A percentile compares a stretch with the other conserved stretches of the same genome.
Conservation (phyloP, 208 protist genomes). For the Trypanosoma boissoni region DNA sequence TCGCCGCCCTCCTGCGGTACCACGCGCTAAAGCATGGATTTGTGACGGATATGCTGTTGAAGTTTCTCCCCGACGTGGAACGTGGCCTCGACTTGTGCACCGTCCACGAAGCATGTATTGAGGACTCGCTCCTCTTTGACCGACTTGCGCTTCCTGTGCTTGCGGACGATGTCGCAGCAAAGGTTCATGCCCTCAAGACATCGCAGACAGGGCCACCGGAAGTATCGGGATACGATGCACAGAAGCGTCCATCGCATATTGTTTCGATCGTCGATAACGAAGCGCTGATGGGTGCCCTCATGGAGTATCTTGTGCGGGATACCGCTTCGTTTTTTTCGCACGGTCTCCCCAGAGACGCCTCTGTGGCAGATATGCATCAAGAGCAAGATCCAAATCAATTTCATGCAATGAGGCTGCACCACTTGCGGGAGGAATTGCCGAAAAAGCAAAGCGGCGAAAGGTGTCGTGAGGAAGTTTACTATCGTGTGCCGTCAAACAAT, state of each 20-base stretch:
- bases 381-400: no score
- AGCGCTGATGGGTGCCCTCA: not conserved
- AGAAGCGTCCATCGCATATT: not conserved
- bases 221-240: not conserved
- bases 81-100: constrained; percentile 4
- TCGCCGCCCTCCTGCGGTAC: constrained; percentile 21
- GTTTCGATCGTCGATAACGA: not conserved
- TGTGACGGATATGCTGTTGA: constrained; percentile 19
- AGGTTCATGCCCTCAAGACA: constrained; percentile 8
- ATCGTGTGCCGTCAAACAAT: no score
- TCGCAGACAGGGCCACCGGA: not conserved
- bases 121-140: constrained; percentile 17
- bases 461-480: no score
- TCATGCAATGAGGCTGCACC: no score
- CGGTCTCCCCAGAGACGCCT: not conserved
- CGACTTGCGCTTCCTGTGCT: constrained; percentile 15
- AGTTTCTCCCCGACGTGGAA: constrained; percentile 24
- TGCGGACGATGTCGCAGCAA: constrained; percentile 18
- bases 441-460: no score
- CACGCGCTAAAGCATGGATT: constrained; percentile 20
- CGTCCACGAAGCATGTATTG: not conserved
- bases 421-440: no score
- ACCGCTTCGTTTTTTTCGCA: no score
- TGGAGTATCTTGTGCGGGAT: not conserved
- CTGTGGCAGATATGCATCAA: no score